These are phyloP conservation scores for Prunus davidiana DNA, from an alignment of 306 rosid species.

Conservation along the genomic window DNA sequence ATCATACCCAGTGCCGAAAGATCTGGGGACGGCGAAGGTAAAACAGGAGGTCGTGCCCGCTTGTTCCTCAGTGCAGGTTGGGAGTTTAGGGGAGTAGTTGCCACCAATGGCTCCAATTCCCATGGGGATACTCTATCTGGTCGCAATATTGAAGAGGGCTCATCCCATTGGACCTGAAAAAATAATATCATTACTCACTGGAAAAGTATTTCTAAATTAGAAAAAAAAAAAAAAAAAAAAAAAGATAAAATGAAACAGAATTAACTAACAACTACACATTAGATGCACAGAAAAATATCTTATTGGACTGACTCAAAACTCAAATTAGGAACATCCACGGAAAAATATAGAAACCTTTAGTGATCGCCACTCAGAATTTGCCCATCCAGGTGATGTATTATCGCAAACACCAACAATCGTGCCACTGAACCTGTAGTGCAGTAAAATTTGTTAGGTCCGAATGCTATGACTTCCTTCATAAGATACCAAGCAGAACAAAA, in stretches of 20 bases:
- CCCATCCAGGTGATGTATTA: conserved; percentile 69
- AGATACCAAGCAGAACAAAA: neutral
- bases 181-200: neutral
- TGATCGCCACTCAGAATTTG: conserved; percentile 94
- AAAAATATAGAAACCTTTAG: conserved; percentile 54
- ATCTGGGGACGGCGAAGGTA: conserved; percentile 66
- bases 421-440: conserved; percentile 80
- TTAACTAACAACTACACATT: neutral
- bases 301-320: conserved; percentile 4
- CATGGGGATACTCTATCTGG: conserved; percentile 96
- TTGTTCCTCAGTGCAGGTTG: conserved; percentile 82
- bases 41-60: conserved; percentile 70
- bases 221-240: neutral
- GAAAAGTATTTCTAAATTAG: neutral
- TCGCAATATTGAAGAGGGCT: conserved; percentile 83
- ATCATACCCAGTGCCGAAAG: conserved; percentile 56
- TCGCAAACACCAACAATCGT: conserved; percentile 96
- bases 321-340: conserved; percentile 5
- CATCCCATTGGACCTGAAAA: conserved; percentile 98
- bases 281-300: neutral
- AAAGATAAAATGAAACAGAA: neutral
- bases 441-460: conserved; percentile 15
- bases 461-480: neutral
- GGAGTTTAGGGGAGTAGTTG: conserved; percentile 55
- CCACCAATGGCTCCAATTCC: conserved; percentile 95